phyloP scores from a whole-genome alignment of 495 filamentous ascomycete species.

The Physcia stellaris region DNA sequence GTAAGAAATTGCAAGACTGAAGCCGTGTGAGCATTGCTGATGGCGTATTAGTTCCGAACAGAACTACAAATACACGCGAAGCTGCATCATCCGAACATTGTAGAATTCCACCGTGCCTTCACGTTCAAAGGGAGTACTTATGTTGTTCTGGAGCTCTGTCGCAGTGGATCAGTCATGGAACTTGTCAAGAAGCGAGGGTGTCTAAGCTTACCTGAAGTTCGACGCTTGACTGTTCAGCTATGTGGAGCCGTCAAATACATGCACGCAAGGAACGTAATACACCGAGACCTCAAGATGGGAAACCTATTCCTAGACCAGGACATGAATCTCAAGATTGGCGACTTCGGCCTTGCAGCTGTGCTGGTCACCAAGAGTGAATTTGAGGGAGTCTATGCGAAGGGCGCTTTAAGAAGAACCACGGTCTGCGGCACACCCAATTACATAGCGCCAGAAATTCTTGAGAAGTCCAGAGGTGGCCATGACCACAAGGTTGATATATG shows the following conservation, averaged over 20 bases:
- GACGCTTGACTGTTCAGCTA: conserved; percentile 85
- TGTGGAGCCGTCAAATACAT: conserved; percentile 95
- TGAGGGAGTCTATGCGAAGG: conserved; percentile 24
- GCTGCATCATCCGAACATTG: conserved; percentile 87
- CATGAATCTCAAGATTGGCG: conserved; percentile 97
- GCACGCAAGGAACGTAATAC: conserved; percentile 86
- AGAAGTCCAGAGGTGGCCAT: conserved; percentile 75
- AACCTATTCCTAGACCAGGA: conserved; percentile 91
- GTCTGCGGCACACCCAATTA: conserved; percentile 97
- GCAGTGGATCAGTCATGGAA: conserved; percentile 96
- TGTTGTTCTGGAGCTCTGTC: conserved; percentile 85
- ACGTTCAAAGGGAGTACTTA: conserved; percentile 80
- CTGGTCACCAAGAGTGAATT: conserved; percentile 75
- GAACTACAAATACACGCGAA: conserved; percentile 97
- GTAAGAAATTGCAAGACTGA: conserved; percentile 29
- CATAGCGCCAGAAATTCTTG: conserved; percentile 90
- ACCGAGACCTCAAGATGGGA: conserved; percentile 94
- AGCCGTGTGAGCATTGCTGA: conserved; percentile 1
- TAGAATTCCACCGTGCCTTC: conserved; percentile 89
- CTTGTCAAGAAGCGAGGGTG: conserved; percentile 84
- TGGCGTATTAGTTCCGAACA: conserved; percentile 67
- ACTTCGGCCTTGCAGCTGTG: conserved; percentile 93
- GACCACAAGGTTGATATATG: conserved; percentile 92
- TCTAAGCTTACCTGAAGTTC: conserved; percentile 78
- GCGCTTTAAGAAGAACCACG: conserved; percentile 53